phyloP scores from a whole-genome alignment of 208 protist genomes.

The Trypanosoma conorhini region DNA sequence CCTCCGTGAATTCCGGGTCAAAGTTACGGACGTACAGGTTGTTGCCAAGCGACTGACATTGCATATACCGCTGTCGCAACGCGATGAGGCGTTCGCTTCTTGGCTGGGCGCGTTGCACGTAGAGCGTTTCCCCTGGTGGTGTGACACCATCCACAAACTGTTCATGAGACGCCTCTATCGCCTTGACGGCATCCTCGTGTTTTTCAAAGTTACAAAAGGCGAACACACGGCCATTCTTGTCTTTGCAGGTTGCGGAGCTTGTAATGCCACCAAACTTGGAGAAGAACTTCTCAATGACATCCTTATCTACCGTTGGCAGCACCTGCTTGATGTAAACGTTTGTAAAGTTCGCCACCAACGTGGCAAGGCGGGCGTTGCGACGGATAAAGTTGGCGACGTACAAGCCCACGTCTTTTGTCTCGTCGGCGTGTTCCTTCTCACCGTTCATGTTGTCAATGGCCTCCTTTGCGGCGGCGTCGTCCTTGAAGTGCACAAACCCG shows the following conservation, averaged over 20 bases:
- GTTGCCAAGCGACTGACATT: constrained; percentile 91
- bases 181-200: constrained; percentile 94
- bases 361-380: constrained; percentile 91
- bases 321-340: constrained; percentile 99
- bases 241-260: constrained; percentile 86
- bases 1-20: constrained; percentile 96
- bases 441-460: constrained; percentile 98
- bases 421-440: constrained; percentile 91
- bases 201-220: constrained; percentile 99
- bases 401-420: constrained; percentile 79
- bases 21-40: constrained; percentile 99
- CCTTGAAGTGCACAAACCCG: constrained; percentile 99
- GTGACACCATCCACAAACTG: constrained; percentile 86
- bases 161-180: constrained; percentile 91
- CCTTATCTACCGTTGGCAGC: constrained; percentile 86
- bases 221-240: constrained; percentile 94
- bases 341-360: constrained; percentile 96
- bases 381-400: constrained; percentile 97
- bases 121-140: constrained; percentile 75
- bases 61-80: constrained; percentile 90
- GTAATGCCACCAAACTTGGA: constrained; percentile 95
- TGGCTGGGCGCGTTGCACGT: constrained; percentile 89
- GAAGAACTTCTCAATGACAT: constrained; percentile 94
- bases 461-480: constrained; percentile 91
- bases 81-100: constrained; percentile 89